Evolutionary conservation across 2,329 filamentous ascomycete species (phyloP), one percentile per base, ranked within the genome.

Genomic region (Aspergillus sp.): DNA sequence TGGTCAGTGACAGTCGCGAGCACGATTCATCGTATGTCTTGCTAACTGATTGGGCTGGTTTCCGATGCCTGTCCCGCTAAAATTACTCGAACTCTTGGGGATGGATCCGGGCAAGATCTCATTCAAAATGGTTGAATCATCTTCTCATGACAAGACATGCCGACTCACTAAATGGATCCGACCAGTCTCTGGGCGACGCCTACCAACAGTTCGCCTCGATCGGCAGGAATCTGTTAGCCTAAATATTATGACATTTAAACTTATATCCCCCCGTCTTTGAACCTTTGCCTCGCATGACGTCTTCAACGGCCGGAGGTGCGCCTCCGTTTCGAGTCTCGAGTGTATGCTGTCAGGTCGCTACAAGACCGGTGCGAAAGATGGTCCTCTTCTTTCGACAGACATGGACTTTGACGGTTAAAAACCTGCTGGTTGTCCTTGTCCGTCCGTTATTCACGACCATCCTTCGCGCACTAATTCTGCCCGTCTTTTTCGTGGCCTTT

Each of bases 371-470:
- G 30, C 19, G 45, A 30, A 59, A 55, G 38, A 68, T 68, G 53
- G 74, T 74, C 68, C 73, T 76, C 28, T 79, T 84, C 65, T 64
- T 79, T 25, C 75, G 78, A 47, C 85, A 87, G 74, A 82, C 83
- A 69, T 83, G 81, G 82, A 84, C 84, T 28, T 77, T 88, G 66
- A 83, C 80, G 54, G 77, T 83, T 71, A 87, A 88, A 77, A 87
- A 84, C 57, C 74, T 87, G 48, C 76, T 82, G 22, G 80, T 87
- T 55, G 81, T 84, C 31, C 78, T 85, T 57, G 74, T 82, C 57
- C 82, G 85, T 5, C 82, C 84, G 61, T 81, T 79, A 73, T 78
- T 85, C 54, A 82, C 84, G 31, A 87, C 85, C 1, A 74, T 81
- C 23, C 74, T 86, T 8, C 80, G 84, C 64, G 85, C 84, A 8